Evolutionary conservation across 2,329 filamentous ascomycete species (phyloP).

Genomic region (Fusarium brevicatenulatum): DNA sequence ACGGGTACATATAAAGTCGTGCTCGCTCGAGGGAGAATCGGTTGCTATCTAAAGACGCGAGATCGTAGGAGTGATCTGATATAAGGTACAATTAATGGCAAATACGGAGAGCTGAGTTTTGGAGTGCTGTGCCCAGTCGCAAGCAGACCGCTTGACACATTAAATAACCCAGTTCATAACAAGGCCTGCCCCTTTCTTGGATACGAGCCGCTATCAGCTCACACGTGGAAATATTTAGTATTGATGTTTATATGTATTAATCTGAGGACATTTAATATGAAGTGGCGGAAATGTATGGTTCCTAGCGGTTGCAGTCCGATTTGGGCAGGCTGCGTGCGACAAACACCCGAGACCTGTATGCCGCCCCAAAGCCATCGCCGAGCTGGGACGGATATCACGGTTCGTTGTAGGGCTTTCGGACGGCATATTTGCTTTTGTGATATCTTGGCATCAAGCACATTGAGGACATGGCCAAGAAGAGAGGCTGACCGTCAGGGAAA

Average conservation of each 20-base stretch:
- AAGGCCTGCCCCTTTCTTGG: neutral
- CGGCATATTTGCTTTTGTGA: neutral
- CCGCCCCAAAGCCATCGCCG: neutral
- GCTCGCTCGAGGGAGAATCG: neutral
- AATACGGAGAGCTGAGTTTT: neutral
- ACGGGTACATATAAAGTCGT: neutral
- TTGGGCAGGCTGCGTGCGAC: neutral
- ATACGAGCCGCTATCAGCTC: neutral
- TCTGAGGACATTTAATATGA: slow-evolving; percentile 18
- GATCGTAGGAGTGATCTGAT: neutral
- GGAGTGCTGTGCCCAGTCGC: neutral
- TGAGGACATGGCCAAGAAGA: neutral
- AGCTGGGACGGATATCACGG: neutral
- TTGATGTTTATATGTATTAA: neutral
- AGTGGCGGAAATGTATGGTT: slow-evolving; percentile 1
- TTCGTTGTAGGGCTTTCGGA: neutral
- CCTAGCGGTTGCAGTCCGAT: neutral
- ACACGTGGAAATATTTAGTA: neutral
- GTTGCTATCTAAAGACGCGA: neutral
- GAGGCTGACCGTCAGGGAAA: neutral
- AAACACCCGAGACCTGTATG: neutral
- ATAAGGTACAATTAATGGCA: neutral
- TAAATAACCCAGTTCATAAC: neutral
- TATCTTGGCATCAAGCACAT: neutral
- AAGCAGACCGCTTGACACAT: neutral